phyloP scores from a whole-genome alignment of 768 basidiomycete species.

The Russula lepida region DNA sequence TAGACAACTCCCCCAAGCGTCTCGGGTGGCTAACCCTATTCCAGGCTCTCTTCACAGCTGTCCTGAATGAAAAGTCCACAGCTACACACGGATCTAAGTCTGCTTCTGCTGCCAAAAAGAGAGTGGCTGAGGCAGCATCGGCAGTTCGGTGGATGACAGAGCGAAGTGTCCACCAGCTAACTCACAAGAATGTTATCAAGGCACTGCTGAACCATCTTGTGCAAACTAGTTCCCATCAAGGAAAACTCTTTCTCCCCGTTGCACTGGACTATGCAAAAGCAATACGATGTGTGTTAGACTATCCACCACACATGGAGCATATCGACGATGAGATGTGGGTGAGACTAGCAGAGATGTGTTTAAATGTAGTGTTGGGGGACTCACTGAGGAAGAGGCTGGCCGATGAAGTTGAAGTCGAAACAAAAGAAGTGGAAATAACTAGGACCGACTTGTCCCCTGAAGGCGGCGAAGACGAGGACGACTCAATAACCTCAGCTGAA shows the following conservation, averaged over 20 bases:
- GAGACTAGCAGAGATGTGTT: constrained; percentile 55
- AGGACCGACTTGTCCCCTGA: constrained; percentile 27
- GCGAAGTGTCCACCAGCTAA: constrained; percentile 47
- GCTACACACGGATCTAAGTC: constrained; percentile 31
- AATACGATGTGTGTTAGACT: constrained; percentile 53
- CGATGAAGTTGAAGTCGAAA: constrained; percentile 28
- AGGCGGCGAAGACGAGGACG: constrained; percentile 28
- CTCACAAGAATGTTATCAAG: constrained; percentile 41
- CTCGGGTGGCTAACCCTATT: constrained; percentile 58
- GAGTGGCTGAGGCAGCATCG: constrained; percentile 59
- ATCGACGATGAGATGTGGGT: constrained; percentile 61
- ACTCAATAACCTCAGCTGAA: constrained; percentile 17
- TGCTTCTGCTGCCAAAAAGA: constrained; percentile 41
- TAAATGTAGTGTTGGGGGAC: constrained; percentile 71
- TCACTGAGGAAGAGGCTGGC: constrained; percentile 31
- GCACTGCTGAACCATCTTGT: constrained; percentile 57
- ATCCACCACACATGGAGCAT: constrained; percentile 72
- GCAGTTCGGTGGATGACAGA: constrained; percentile 69
- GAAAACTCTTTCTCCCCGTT: constrained; percentile 50
- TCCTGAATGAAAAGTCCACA: constrained; percentile 52
- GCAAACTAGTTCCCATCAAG: constrained; percentile 46
- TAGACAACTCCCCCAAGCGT: constrained; percentile 33
- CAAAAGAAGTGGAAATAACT: constrained; percentile 20
- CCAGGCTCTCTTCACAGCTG: constrained; percentile 60
- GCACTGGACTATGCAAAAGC: constrained; percentile 79